A percentile compares a stretch with the other conserved stretches of the same genome.
phyloP scores from a whole-genome alignment of 2,329 filamentous ascomycete genomes.

The Fusarium marasasianum region DNA sequence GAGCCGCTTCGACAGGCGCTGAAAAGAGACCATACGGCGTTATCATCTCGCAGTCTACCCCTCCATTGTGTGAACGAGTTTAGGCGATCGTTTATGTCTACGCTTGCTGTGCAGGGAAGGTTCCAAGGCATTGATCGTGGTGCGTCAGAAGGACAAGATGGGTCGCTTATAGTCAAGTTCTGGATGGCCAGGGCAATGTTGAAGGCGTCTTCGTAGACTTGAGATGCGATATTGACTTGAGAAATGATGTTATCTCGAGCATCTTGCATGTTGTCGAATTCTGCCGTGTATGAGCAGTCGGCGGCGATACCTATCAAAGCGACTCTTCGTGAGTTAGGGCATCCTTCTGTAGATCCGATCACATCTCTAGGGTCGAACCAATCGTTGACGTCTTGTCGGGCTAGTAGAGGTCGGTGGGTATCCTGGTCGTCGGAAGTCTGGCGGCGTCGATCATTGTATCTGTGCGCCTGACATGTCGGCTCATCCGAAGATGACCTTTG shows the following conservation, averaged over 20 bases:
- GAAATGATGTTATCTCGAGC: conserved; percentile 76
- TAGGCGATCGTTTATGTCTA: conserved; percentile 75
- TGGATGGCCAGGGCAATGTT: conserved; percentile 87
- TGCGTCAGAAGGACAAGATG: conserved; percentile 70
- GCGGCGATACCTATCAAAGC: conserved; percentile 91
- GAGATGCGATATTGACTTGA: conserved; percentile 85
- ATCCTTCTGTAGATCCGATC: conserved; percentile 80
- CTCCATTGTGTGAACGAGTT: conserved; percentile 87
- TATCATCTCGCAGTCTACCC: conserved; percentile 72
- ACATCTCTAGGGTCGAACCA: neutral
- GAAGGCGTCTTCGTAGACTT: conserved; percentile 84
- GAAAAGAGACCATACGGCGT: conserved; percentile 87
- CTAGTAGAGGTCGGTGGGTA: neutral
- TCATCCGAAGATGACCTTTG: neutral
- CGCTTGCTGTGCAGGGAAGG: conserved; percentile 67
- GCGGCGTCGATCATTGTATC: neutral
- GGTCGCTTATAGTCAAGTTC: conserved; percentile 78
- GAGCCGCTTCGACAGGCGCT: conserved; percentile 78
- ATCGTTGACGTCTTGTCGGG: neutral
- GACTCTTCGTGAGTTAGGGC: conserved; percentile 81
- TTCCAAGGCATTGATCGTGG: conserved; percentile 76
- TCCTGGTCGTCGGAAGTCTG: neutral
- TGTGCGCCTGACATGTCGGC: neutral
- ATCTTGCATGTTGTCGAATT: conserved; percentile 70
- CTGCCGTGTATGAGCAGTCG: conserved; percentile 82